Base-by-base conservation (phyloP, 768 basidiomycete genomes). In the Lenzites betulinus region DNA sequence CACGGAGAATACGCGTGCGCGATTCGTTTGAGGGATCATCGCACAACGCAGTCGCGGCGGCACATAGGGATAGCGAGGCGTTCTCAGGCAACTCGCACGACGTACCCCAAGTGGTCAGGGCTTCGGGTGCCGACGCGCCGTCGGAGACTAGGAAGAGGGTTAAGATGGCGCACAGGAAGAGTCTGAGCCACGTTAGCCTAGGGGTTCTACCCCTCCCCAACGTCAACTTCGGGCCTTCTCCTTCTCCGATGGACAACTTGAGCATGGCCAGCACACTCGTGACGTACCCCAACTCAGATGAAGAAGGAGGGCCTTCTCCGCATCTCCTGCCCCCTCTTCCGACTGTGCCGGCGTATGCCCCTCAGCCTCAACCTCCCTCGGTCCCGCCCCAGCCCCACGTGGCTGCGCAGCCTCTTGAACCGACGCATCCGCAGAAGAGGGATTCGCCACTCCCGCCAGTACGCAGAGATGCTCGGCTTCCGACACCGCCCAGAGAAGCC, bases 131-230 rank as follows among this genome's bases (percentile, higher is more conserved):
- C 22, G 64, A 44, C 15, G 62, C 42, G 8, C n/a, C 28, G 25
- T 51, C 41, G 1, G 62, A 52, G 38, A 11, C 23, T 15, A 60
- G 42, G 20, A 60, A 60, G 62, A 54, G 35, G 47, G 33, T 44
- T 16, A 57, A 53, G 57, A 53, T 63, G 47, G 49, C 52, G 12
- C 62, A 63, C 35, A 33, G 62, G 56, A 71, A 69, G 61, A 68
- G 67, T 42, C 61, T 71, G 16, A 69, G 68, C 49, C 67, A 68
- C 48, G 70, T 71, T 50, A 67, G 69, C 51, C 61, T 71, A 1
- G 67, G 60, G 3, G 54, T 71, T 26, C 65, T 66, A 25, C 65
- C 65, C 13, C 61, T 71, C 2, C 70, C 70, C n/a, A 67, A 68
- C 50, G 47, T 66, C 22, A 67, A 59, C 53, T 56, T 66, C 26